phyloP scores from a whole-genome alignment of 352 stramenopile genomes.

The Pythium periplocum region DNA sequence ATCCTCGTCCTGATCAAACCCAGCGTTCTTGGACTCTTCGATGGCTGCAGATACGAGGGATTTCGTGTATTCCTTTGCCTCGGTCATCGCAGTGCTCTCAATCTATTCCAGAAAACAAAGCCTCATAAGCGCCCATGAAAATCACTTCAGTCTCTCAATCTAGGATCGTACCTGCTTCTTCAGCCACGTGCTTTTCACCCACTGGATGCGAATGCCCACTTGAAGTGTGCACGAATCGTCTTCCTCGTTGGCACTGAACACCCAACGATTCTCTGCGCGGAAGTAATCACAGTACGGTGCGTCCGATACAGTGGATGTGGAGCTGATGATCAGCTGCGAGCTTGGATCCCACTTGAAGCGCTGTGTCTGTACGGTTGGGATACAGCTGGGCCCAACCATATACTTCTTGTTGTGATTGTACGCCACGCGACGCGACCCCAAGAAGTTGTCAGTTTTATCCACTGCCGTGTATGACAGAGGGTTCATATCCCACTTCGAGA shows the following conservation, averaged over 20 bases:
- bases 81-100: slow-evolving; percentile 67
- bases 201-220: slow-evolving; percentile 69
- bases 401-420: slow-evolving; percentile 89
- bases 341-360: slow-evolving; percentile 45
- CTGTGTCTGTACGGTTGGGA: slow-evolving; percentile 70
- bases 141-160: not conserved
- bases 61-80: slow-evolving; percentile 56
- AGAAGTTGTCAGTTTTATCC: slow-evolving; percentile 50
- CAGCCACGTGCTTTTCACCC: slow-evolving; percentile 81
- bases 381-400: slow-evolving; percentile 74
- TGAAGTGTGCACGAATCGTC: slow-evolving; percentile 36
- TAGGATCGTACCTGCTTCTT: slow-evolving; percentile 69
- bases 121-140: not conserved
- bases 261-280: slow-evolving; percentile 79
- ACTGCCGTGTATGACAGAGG: slow-evolving; percentile 48
- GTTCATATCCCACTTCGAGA: slow-evolving; percentile 45
- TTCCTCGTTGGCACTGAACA: slow-evolving; percentile 58
- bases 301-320: slow-evolving; percentile 67
- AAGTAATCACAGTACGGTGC: slow-evolving; percentile 87
- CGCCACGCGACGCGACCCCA: slow-evolving; percentile 43
- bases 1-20: too few species aligned
- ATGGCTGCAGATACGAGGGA: slow-evolving; percentile 45
- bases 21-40: slow-evolving; percentile 8
- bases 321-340: slow-evolving; percentile 58
- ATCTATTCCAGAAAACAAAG: slow-evolving; percentile 32